Base-by-base conservation (phyloP, 208 protist species). In the Trypanosoma brucei region DNA sequence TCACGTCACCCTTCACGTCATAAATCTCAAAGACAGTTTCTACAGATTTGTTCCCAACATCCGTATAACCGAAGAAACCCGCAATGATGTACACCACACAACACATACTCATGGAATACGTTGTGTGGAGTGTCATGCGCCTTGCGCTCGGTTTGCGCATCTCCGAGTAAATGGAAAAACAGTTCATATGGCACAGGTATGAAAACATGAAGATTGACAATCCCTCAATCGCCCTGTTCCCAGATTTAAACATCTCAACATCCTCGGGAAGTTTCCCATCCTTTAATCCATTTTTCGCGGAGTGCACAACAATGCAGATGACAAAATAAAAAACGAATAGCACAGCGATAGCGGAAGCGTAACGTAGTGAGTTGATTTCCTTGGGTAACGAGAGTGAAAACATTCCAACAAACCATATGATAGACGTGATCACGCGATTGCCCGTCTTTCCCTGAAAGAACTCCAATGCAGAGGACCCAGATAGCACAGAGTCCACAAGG, bases 11-110 rank as follows among this genome's bases (percentile, higher is more conserved):
- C 22, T 62, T 55, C 0, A 83, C 76, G 65, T 85, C 72, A 63
- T 89, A 90, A 62, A 79, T 68, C 14, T 74, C 62, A 30, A 90
- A 65, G 7, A 85, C 63, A 39, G 83, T 56, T 5, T 59, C 55
- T 2, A 42, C 70, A 0, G 81, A 59, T 31, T 71, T 57, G 8
- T 72, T 65, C 37, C 82, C 83, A 64, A 94, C 90, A 60, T 94
- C 85, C 13, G 83, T 55, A 72, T 92, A 91, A 54, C 85, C 87
- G 52, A 92, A 91, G 56, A 90, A 38, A 45, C 89, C 89, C 3
- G 85, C 75, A 48, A 93, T 50, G 53, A 82, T 62, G 80, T 93
- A 92, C n/a, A 88, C 52, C 11, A 83, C 54, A 42, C 75, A 83
- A 62, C 86, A 93, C 40, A 91, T 40, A 9, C 8, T 48, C 59